Percentiles rank a stretch among this genome's conserved stretches.
These are phyloP conservation scores for Phytophthora palmivora DNA, from an alignment of 352 stramenopile genomes.

Conservation along the genomic window DNA sequence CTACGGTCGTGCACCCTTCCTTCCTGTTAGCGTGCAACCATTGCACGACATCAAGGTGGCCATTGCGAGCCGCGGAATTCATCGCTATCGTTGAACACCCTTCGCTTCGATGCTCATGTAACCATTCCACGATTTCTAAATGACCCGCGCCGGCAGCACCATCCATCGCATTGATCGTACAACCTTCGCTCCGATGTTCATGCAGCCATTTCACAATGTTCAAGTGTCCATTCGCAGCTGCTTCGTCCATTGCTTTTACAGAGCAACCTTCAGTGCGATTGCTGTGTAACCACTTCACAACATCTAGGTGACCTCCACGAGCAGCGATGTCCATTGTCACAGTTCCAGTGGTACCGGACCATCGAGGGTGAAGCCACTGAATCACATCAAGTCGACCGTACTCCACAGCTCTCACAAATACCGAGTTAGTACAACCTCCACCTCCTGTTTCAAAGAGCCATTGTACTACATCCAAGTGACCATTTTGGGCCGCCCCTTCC, in stretches of 20 bases:
- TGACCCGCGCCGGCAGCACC: conserved; percentile 8
- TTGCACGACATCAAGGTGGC: conserved; percentile 19
- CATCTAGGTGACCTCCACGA: conserved; percentile 16
- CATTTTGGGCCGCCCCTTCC: conserved; percentile 8
- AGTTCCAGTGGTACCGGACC: not conserved
- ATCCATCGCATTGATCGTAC: conserved; percentile 20
- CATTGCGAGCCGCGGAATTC: conserved; percentile 11
- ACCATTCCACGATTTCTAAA: conserved; percentile 23
- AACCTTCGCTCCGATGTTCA: conserved; percentile 23
- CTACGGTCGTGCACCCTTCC: conserved; percentile 15
- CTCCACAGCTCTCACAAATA: conserved; percentile 9
- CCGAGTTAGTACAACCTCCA: not conserved
- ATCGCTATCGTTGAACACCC: conserved; percentile 26
- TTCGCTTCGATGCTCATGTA: conserved; percentile 20
- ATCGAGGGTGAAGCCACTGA: conserved; percentile 19
- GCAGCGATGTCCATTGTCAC: conserved; percentile 22
- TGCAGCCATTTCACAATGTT: conserved; percentile 29
- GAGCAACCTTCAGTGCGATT: conserved; percentile 11
- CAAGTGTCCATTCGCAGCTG: conserved; percentile 13
- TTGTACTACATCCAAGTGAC: conserved; percentile 13
- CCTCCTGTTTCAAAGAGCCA: conserved; percentile 18
- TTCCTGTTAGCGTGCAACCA: conserved; percentile 24
- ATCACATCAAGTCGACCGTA: conserved; percentile 11
- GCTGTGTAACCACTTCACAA: conserved; percentile 22
- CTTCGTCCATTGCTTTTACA: conserved; percentile 16